A percentile compares a stretch with the other conserved stretches of the same genome.
Conservation (phyloP, 371 early-diverging fungal species). For the Saksenaea vasiformis region DNA sequence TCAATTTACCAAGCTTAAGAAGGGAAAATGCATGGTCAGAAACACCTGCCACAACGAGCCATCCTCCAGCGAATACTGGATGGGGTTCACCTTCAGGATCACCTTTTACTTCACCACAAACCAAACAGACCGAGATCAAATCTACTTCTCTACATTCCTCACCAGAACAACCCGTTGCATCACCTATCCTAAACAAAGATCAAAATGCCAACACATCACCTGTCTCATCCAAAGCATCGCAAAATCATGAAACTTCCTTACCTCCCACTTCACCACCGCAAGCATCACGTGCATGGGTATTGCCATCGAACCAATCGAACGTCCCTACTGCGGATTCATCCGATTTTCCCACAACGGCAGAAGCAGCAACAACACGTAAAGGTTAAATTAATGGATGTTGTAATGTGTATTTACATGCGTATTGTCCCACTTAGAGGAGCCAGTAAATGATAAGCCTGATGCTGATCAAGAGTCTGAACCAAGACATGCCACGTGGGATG, state of each 20-base stretch:
- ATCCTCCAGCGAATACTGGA: constrained; percentile 19
- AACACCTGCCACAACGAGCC: constrained; percentile 17
- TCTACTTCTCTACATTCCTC: constrained; percentile 9
- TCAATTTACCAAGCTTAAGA: constrained; percentile 49
- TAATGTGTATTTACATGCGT: not conserved
- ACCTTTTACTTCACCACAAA: constrained; percentile 19
- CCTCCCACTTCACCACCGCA: constrained; percentile 15
- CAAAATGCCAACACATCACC: not conserved
- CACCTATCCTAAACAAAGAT: constrained; percentile 7
- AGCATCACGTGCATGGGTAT: constrained; percentile 28
- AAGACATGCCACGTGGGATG: constrained; percentile 37
- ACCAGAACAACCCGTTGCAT: not conserved
- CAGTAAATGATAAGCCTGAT: constrained; percentile 6
- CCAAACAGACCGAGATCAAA: not conserved
- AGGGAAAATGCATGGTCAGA: constrained; percentile 39
- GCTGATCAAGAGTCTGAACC: constrained; percentile 15
- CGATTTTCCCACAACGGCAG: constrained; percentile 36
- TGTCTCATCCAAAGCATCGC: constrained; percentile 7
- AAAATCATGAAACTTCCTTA: constrained; percentile 6
- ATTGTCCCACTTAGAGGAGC: not conserved
- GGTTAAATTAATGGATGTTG: not conserved
- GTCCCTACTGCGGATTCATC: constrained; percentile 7
- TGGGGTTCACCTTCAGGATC: constrained; percentile 39
- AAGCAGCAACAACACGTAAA: constrained; percentile 15
- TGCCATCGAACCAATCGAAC: constrained; percentile 7